Evolutionary conservation across 2,329 filamentous ascomycete genomes (phyloP).

Genomic region (Diaporthe citriasiana): DNA sequence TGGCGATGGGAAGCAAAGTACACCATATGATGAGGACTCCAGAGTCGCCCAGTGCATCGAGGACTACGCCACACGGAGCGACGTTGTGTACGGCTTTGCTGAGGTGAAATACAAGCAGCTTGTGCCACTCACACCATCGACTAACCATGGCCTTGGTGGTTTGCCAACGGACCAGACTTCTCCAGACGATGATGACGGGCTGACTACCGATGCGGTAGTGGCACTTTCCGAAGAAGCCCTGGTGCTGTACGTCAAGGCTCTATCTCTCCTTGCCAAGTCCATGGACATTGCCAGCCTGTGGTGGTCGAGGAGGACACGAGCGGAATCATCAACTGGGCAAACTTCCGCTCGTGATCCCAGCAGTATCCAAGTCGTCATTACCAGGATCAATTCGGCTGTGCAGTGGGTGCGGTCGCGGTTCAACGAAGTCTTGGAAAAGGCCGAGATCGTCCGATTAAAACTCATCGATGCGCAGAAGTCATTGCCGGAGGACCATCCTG

Average conservation of each 20-base stretch:
- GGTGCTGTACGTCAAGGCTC: constrained; percentile 94
- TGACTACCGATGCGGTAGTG: constrained; percentile 89
- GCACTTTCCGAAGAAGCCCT: constrained; percentile 93
- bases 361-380: constrained; percentile 66
- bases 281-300: constrained; percentile 96
- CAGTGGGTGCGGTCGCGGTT: constrained; percentile 96
- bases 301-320: constrained; percentile 86
- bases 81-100: constrained; percentile 97
- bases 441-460: constrained; percentile 91
- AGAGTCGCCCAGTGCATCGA: constrained; percentile 86
- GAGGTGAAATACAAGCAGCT: constrained; percentile 99
- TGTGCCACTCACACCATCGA: constrained; percentile 87
- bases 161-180: constrained; percentile 66
- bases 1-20: constrained; percentile 73
- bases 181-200: constrained; percentile 80
- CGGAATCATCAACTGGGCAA: constrained; percentile 58
- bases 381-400: constrained; percentile 90
- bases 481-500: constrained; percentile 86
- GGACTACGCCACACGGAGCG: constrained; percentile 91
- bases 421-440: constrained; percentile 97
- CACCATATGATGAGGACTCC: constrained; percentile 82
- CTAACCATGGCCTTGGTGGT: constrained; percentile 78
- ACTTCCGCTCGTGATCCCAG: constrained; percentile 57
- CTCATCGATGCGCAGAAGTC: constrained; percentile 87
- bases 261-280: constrained; percentile 89